Evolutionary conservation across 257 asterid species (phyloP).

Genomic region (Solanum clarkiae): DNA sequence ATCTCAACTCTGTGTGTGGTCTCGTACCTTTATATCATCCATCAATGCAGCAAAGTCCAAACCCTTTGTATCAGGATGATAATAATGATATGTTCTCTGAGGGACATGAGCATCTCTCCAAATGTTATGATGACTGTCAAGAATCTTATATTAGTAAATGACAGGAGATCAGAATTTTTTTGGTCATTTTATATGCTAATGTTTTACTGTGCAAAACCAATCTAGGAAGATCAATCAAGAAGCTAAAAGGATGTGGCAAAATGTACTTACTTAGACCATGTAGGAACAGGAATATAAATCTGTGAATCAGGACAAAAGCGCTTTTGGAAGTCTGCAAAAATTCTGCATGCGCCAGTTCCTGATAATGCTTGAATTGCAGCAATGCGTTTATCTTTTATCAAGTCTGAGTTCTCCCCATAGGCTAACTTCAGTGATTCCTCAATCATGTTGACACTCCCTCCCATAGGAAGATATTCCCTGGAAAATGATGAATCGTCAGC

Average conservation of each 20-base stretch:
- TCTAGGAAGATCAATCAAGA: neutral
- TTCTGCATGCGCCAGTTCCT: slow-evolving; percentile 96
- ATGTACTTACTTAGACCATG: slow-evolving; percentile 87
- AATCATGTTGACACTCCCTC: slow-evolving; percentile 77
- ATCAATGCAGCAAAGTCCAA: slow-evolving; percentile 74
- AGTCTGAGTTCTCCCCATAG: slow-evolving; percentile 80
- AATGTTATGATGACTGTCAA: slow-evolving; percentile 89
- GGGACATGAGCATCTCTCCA: slow-evolving; percentile 97
- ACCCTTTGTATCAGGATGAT: slow-evolving; percentile 82
- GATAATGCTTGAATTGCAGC: slow-evolving; percentile 96
- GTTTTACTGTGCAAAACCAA: neutral
- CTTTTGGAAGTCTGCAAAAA: slow-evolving; percentile 91
- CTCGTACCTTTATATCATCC: slow-evolving; percentile 73
- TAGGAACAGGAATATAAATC: slow-evolving; percentile 84
- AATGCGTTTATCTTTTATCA: slow-evolving; percentile 68
- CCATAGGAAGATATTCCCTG: slow-evolving; percentile 99
- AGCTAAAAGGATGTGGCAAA: neutral
- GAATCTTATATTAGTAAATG: slow-evolving; percentile 3
- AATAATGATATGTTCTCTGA: slow-evolving; percentile 74
- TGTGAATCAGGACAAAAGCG: slow-evolving; percentile 85
- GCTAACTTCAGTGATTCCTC: slow-evolving; percentile 85
- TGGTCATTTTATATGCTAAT: neutral
- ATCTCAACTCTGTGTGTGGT: neutral
- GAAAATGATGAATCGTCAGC: neutral
- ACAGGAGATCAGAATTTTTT: neutral